Conservation (phyloP, 73 alveolate species). For the Tetrahymena borealis region DNA sequence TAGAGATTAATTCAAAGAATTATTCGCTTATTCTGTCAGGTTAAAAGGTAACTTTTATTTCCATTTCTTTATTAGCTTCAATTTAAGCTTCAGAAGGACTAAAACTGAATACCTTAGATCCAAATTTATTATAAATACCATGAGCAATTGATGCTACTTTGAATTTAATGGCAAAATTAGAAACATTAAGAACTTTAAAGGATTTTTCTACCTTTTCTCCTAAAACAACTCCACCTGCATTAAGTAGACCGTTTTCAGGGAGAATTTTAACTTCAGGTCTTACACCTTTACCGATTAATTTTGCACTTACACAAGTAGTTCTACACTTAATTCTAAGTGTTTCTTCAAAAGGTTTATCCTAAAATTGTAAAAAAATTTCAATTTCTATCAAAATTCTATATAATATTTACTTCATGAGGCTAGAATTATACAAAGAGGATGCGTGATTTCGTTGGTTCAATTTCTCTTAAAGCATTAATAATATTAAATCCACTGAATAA, state of each 20-base stretch:
- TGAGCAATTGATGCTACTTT: constrained; percentile 55
- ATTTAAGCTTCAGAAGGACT: constrained; percentile 88
- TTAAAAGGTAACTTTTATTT: constrained; percentile 69
- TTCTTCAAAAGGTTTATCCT: constrained; percentile 84
- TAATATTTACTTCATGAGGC: constrained; percentile 53
- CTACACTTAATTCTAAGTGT: constrained; percentile 69
- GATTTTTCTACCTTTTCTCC: constrained; percentile 80
- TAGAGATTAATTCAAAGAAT: constrained; percentile 74
- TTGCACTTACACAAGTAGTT: constrained; percentile 77
- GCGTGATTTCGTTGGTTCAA: constrained; percentile 83
- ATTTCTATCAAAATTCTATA: neutral
- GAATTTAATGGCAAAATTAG: constrained; percentile 82
- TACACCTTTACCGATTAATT: constrained; percentile 90
- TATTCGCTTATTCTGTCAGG: constrained; percentile 88
- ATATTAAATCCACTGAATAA: constrained; percentile 90
- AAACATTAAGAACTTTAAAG: constrained; percentile 73
- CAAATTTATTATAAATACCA: constrained; percentile 79
- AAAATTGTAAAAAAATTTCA: no score
- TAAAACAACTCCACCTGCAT: constrained; percentile 75
- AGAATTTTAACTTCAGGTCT: constrained; percentile 89
- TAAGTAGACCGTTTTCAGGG: constrained; percentile 78
- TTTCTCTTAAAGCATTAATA: constrained; percentile 81
- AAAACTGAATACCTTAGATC: constrained; percentile 73
- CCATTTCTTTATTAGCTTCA: constrained; percentile 64
- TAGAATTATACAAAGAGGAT: constrained; percentile 82